Conservation (phyloP, 2,329 filamentous ascomycete genomes). For the Apiospora phragmitis region DNA sequence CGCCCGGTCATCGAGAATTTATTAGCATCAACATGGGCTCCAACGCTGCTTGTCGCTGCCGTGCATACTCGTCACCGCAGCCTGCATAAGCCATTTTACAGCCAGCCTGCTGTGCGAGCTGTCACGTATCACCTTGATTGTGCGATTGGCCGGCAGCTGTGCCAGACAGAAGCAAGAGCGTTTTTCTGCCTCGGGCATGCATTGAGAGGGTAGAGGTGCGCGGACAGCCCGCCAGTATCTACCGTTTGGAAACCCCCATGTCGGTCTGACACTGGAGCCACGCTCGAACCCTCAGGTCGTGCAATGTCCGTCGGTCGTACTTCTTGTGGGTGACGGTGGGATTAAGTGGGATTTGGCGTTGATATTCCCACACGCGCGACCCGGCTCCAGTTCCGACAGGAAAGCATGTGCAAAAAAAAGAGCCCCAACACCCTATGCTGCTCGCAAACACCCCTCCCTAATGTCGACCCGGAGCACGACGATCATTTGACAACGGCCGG, state of each 20-base stretch:
- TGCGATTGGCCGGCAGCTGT: constrained; percentile 5
- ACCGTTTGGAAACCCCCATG: background rate
- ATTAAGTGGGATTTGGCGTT: background rate
- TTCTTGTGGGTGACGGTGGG: background rate
- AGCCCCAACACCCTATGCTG: background rate
- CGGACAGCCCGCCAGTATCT: background rate
- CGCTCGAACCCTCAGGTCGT: background rate
- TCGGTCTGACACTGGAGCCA: background rate
- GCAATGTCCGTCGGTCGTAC: background rate
- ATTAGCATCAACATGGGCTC: background rate
- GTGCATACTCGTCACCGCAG: constrained; percentile 1
- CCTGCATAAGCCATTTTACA: constrained; percentile 3
- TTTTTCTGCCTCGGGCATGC: background rate
- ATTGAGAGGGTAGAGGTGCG: background rate
- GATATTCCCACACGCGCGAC: background rate
- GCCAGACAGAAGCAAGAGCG: background rate
- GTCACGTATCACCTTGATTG: constrained; percentile 13
- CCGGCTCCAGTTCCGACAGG: background rate
- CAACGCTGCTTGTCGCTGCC: background rate
- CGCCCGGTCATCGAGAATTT: background rate
- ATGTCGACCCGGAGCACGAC: background rate
- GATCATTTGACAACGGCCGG: constrained; percentile 9
- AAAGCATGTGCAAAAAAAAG: background rate
- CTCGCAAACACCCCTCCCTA: background rate
- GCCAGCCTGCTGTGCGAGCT: constrained; percentile 4